Base-by-base conservation (phyloP, 2,329 filamentous ascomycete genomes). In the Neopestalotiopsis rosae region DNA sequence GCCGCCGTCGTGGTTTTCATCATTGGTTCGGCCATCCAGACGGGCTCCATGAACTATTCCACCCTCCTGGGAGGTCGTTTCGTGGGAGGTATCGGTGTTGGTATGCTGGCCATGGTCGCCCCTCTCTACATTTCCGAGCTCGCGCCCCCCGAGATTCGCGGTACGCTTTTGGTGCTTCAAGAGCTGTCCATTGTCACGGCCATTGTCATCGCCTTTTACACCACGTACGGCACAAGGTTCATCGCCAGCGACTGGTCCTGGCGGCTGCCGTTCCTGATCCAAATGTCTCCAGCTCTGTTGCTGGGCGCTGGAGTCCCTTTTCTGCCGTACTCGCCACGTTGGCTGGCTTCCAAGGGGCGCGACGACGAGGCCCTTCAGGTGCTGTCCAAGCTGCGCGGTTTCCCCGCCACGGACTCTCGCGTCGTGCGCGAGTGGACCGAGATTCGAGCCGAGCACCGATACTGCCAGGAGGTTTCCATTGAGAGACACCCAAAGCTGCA, bases 191-290 rank as follows among this genome's bases (percentile, higher is more conserved):
- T 88, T 66, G 85, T 87, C 52, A 83, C 84, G 59, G 89, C 85
- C 2, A 84, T 83, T 66, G 82, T 87, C 3, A 78, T 87, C 28
- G 82, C 86, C 1, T 89, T 83, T 72, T 89, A 85, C 83, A 86
- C 86, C 45, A 86, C 84, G 0, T 89, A 87, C 67, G 86, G 82
- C 0, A 87, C 85, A 0, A 76, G 79, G 4, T 78, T 79, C 69
- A 81, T 86, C 49, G 70, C 76, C 0, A 74, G 80, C 38, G 80
- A 84, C 71, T 79, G 78, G 74, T 76, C 84, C 2, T 86, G 81
- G 72, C 78, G 84, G 4, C 76, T 87, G 0, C 85, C 85, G 0
- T 85, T 85, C 67, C 76, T 81, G 3, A 75, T 86, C 5, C 85
- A 87, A 67, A 82, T 83, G 70, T 72, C 82, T 5, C 78, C 80